These are phyloP conservation scores for Naegleria lovaniensis DNA, from an alignment of 208 protist genomes.

Conservation along the genomic window DNA sequence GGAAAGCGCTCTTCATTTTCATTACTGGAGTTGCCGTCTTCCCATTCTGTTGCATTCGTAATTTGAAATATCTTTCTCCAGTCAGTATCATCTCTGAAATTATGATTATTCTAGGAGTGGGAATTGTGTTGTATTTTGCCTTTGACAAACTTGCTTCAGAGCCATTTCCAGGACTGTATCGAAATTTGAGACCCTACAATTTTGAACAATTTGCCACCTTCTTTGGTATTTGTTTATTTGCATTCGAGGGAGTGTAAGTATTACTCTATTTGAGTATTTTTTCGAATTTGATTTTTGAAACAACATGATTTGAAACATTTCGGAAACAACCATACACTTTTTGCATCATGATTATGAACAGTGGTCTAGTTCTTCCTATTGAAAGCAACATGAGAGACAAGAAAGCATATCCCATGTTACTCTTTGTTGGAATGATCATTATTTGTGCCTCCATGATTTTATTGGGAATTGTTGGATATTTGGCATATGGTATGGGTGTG, in stretches of 20 bases:
- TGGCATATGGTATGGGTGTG: background rate
- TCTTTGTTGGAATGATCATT: background rate
- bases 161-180: background rate
- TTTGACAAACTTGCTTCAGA: background rate
- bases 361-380: slow-evolving; percentile 7
- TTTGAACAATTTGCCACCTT: background rate
- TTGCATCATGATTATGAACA: background rate
- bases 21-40: background rate
- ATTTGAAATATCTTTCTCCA: slow-evolving; percentile 5
- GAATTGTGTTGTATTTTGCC: background rate
- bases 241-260: slow-evolving; percentile 21
- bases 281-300: too few species aligned
- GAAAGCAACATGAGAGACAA: slow-evolving; percentile 10
- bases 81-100: background rate
- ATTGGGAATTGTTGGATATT: slow-evolving; percentile 14
- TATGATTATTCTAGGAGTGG: background rate
- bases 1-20: background rate
- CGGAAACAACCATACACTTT: too few species aligned
- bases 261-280: background rate
- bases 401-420: background rate
- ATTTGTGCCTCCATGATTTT: background rate
- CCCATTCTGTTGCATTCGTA: background rate
- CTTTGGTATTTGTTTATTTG: slow-evolving; percentile 20
- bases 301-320: background rate
- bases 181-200: background rate